A percentile compares a stretch with the other conserved stretches of the same genome.
These are phyloP conservation scores for Ganoderma sinense DNA, from an alignment of 1,284 basidiomycete species.

Conservation along the genomic window DNA sequence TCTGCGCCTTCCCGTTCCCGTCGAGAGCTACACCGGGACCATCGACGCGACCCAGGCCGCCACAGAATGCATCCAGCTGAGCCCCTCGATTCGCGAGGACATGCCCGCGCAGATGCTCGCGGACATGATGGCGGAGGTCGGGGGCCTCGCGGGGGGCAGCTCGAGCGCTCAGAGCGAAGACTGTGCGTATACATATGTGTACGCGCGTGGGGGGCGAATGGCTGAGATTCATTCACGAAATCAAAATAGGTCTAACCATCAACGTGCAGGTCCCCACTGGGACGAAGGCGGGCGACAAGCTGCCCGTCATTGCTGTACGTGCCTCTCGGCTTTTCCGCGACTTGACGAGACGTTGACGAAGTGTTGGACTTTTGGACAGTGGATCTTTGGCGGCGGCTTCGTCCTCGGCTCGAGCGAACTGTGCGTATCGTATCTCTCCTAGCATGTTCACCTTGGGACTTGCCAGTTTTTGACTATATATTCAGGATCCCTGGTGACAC, in stretches of 20 bases:
- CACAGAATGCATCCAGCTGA: constrained; percentile 58
- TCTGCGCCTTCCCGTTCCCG: constrained; percentile 55
- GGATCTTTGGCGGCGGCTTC: constrained; percentile 5
- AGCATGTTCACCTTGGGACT: neutral
- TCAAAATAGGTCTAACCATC: neutral
- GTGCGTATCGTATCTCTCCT: neutral
- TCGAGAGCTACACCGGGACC: constrained; percentile 47
- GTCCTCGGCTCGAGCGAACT: neutral
- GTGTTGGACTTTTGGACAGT: neutral
- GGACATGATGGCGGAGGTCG: constrained; percentile 28
- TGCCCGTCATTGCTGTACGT: constrained; percentile 61
- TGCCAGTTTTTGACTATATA: neutral
- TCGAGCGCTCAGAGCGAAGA: constrained; percentile 24
- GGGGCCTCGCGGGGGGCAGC: constrained; percentile 25
- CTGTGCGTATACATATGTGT: constrained; percentile 31
- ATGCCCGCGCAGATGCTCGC: constrained; percentile 7
- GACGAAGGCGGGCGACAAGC: constrained; percentile 45
- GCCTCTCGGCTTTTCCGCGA: too few relatives aligned
- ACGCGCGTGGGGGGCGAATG: neutral
- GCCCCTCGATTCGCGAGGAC: neutral
- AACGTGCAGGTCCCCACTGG: constrained; percentile 20
- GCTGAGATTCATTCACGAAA: too few relatives aligned
- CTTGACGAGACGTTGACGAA: too few relatives aligned
- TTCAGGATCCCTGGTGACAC: neutral
- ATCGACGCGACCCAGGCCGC: constrained; percentile 52